Conservation (phyloP, 441 rosid genomes). For the Gossypium trilobum region DNA sequence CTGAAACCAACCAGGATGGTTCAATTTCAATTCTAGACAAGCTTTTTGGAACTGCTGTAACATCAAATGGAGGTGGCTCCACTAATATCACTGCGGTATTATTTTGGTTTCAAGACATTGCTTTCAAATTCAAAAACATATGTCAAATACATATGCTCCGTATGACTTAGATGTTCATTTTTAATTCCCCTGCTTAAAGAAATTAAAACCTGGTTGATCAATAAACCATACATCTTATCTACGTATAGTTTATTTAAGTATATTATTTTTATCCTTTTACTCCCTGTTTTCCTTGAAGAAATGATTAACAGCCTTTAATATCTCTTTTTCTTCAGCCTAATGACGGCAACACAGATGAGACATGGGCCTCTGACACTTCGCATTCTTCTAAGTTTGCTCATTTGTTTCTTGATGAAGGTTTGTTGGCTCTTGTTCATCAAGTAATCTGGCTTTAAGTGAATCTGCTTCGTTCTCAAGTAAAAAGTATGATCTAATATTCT, state of each 20-base stretch:
- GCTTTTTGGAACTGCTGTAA: conserved; percentile 55
- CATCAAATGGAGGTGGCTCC: conserved; percentile 42
- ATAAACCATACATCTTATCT: not conserved
- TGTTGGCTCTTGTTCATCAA: not conserved
- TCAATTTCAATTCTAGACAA: conserved; percentile 69
- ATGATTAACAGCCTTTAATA: not conserved
- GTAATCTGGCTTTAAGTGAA: not conserved
- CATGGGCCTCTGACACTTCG: conserved; percentile 29
- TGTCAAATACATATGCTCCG: not conserved
- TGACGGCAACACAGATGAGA: conserved; percentile 41
- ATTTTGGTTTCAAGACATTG: not conserved
- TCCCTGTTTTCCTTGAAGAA: not conserved
- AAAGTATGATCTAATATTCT: conserved; percentile 4
- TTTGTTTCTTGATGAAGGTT: conserved; percentile 91
- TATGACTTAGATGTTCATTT: not conserved
- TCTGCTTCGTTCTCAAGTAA: not conserved
- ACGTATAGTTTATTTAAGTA: not conserved
- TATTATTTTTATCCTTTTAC: not conserved
- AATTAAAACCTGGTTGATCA: not conserved
- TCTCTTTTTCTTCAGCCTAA: conserved; percentile 35
- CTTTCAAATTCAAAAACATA: not conserved
- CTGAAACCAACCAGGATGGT: conserved; percentile 27
- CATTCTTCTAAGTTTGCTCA: conserved; percentile 85
- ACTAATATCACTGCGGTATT: conserved; percentile 50
- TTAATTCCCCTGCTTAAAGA: not conserved